Evolutionary conservation across 441 rosid species (phyloP).

Genomic region (Populus hybrid): DNA sequence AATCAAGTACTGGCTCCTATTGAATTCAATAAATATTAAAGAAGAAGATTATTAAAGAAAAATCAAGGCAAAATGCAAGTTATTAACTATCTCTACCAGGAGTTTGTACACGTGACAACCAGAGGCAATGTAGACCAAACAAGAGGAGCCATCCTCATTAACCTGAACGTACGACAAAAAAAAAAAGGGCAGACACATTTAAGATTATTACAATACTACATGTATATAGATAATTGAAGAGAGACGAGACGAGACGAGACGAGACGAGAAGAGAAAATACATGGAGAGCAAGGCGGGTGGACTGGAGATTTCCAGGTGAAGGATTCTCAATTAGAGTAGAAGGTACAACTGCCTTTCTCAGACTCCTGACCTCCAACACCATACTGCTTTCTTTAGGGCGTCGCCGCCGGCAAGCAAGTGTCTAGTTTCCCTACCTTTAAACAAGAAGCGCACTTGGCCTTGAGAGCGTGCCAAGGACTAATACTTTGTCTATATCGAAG

Average conservation of each 20-base stretch:
- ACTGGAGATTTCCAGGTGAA: constrained; percentile 61
- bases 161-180: constrained; percentile 33
- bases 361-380: constrained; percentile 44
- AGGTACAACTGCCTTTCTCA: constrained; percentile 53
- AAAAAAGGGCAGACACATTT: not conserved
- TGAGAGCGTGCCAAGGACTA: not conserved
- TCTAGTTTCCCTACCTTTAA: not conserved
- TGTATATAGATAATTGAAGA: not conserved
- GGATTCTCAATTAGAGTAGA: constrained; percentile 47
- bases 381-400: constrained; percentile 1
- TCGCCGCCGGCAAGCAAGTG: not conserved
- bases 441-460: not conserved
- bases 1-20: not conserved
- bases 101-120: constrained; percentile 51
- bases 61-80: not conserved
- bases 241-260: not conserved
- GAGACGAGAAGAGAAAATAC: constrained; percentile 15
- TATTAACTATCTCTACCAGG: constrained; percentile 23
- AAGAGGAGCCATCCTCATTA: constrained; percentile 41
- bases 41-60: not conserved
- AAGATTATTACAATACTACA: not conserved
- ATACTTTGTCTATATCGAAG: not conserved
- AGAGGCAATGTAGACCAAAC: constrained; percentile 65
- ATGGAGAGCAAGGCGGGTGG: constrained; percentile 69
- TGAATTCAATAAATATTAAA: not conserved